Conservation (phyloP, 305 asterid species). For the Rubia tinctorum region DNA sequence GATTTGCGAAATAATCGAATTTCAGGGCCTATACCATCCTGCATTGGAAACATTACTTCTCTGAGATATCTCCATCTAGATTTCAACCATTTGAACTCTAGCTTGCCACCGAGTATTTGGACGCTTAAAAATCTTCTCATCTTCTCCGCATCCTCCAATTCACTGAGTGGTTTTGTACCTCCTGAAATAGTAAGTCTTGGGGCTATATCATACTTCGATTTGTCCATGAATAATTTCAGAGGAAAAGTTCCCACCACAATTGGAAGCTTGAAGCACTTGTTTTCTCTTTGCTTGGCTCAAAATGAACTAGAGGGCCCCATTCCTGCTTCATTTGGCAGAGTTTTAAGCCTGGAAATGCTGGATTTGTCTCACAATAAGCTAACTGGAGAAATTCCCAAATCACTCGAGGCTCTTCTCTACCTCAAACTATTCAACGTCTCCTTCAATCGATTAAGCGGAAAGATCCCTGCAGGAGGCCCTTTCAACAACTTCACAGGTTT, state of each 20-base stretch:
- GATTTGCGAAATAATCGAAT: conserved; percentile 21
- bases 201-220: conserved; percentile 17
- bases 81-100: conserved; percentile 26
- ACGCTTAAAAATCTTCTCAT: conserved; percentile 16
- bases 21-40: conserved; percentile 29
- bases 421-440: conserved; percentile 26
- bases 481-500: conserved; percentile 25
- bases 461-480: conserved; percentile 36
- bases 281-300: conserved; percentile 23
- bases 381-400: conserved; percentile 27
- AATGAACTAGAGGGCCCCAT: conserved; percentile 27
- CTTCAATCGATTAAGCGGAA: conserved; percentile 27
- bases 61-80: conserved; percentile 24
- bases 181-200: conserved; percentile 25
- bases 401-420: conserved; percentile 22
- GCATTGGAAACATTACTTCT: conserved; percentile 28
- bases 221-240: conserved; percentile 25
- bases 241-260: conserved; percentile 26
- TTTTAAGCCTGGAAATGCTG: conserved; percentile 23
- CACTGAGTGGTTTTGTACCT: conserved; percentile 25
- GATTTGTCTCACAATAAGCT: conserved; percentile 17
- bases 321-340: conserved; percentile 28
- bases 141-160: conserved; percentile 23
- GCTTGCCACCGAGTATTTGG: conserved; percentile 26
- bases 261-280: conserved; percentile 23